These are phyloP conservation scores for Aschersonia sp. DNA, from an alignment of 2,329 filamentous ascomycete species.

Conservation along the genomic window DNA sequence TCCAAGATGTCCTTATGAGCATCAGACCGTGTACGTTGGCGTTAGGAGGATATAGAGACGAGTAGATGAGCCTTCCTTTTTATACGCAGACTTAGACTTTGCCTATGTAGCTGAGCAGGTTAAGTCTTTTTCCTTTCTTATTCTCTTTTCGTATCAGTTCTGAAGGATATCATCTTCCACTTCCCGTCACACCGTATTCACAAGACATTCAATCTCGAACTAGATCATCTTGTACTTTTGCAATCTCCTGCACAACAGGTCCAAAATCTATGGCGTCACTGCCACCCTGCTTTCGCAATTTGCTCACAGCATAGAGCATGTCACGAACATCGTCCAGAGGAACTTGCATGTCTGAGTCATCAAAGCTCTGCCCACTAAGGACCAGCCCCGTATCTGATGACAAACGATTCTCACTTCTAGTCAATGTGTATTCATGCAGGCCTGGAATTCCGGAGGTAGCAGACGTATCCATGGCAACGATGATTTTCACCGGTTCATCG, in stretches of 20 bases:
- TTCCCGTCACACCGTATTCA: slow-evolving; percentile 1
- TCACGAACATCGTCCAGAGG: slow-evolving; percentile 22
- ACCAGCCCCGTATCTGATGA: slow-evolving; percentile 13
- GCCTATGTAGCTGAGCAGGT: not conserved
- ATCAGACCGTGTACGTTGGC: slow-evolving; percentile 20
- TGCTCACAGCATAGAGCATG: slow-evolving; percentile 31
- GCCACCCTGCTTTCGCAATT: slow-evolving; percentile 28
- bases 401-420: slow-evolving; percentile 16
- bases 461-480: slow-evolving; percentile 25
- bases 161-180: not conserved
- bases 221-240: too few species aligned
- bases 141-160: too few species aligned
- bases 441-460: slow-evolving; percentile 13
- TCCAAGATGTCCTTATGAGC: slow-evolving; percentile 9
- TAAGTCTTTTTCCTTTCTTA: too few species aligned
- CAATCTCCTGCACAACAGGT: too few species aligned
- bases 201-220: not conserved
- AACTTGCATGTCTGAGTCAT: slow-evolving; percentile 21
- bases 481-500: slow-evolving; percentile 14
- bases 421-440: slow-evolving; percentile 16
- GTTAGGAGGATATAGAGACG: slow-evolving; percentile 25
- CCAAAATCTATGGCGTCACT: too few species aligned
- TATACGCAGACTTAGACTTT: slow-evolving; percentile 10
- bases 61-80: slow-evolving; percentile 20
- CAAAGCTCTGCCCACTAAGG: slow-evolving; percentile 7